These are phyloP conservation scores for Anthracocystis panici-leucophaei DNA, from an alignment of 1,284 basidiomycete genomes.

Conservation along the genomic window DNA sequence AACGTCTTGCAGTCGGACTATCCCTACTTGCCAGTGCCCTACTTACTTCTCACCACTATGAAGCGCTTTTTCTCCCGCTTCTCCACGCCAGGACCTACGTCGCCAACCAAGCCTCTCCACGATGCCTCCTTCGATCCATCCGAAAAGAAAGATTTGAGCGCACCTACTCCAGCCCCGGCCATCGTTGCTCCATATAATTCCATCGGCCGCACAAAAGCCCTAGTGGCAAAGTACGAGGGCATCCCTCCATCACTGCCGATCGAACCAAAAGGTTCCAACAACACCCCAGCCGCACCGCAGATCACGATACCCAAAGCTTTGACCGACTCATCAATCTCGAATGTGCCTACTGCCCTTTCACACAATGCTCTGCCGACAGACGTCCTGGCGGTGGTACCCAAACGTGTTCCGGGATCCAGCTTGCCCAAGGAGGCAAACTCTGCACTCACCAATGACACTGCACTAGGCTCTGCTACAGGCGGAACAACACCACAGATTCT, in stretches of 20 bases:
- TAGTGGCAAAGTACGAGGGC: conserved; percentile 52
- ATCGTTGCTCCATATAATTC: conserved; percentile 7
- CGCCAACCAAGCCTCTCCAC: conserved; percentile 8
- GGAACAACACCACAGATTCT: not conserved
- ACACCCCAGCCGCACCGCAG: conserved; percentile 2
- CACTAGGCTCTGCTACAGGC: not conserved
- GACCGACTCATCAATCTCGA: conserved; percentile 6
- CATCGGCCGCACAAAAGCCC: conserved; percentile 39
- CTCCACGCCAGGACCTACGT: conserved; percentile 26
- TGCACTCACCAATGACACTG: not conserved
- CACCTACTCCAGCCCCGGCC: conserved; percentile 11
- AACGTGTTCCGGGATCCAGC: conserved; percentile 36
- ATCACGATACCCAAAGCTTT: conserved; percentile 14
- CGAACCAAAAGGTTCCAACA: not conserved
- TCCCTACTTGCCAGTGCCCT: not conserved
- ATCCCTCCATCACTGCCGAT: conserved; percentile 1
- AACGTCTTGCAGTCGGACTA: not conserved
- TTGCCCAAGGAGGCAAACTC: conserved; percentile 9
- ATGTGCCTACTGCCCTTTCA: not conserved
- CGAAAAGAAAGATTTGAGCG: conserved; percentile 17
- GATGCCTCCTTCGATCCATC: conserved; percentile 19
- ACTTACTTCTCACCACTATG: conserved; percentile 24
- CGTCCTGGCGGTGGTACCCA: conserved; percentile 15
- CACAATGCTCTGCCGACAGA: conserved; percentile 3
- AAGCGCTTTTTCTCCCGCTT: conserved; percentile 61